Conservation (phyloP, 2,329 filamentous ascomycete species). For the Nectriaceae sp. region DNA sequence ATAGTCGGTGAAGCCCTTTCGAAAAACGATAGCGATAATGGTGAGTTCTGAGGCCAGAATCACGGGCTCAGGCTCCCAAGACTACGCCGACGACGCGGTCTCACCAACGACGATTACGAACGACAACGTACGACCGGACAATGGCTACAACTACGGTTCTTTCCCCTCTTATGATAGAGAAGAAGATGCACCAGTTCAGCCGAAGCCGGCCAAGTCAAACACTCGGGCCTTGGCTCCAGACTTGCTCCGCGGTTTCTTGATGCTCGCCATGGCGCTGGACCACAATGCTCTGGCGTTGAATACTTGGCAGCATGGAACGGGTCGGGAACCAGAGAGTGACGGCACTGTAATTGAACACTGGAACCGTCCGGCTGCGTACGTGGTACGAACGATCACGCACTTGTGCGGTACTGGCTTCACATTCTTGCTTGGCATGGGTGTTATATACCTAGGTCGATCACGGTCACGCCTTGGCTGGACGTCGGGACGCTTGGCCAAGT, state of each 20-base stretch:
- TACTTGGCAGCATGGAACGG: constrained; percentile 44
- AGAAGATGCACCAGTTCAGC: constrained; percentile 5
- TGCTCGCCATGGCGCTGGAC: constrained; percentile 47
- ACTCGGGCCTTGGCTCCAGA: constrained; percentile 44
- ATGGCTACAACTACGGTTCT: constrained; percentile 8
- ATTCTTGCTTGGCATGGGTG: constrained; percentile 47
- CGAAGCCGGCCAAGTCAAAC: constrained; percentile 11
- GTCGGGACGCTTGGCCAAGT: constrained; percentile 33
- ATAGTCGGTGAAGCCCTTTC: no score
- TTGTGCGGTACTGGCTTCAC: constrained; percentile 49
- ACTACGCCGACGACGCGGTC: background rate
- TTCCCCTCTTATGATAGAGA: constrained; percentile 1
- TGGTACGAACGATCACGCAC: constrained; percentile 45
- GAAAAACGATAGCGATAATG: no score
- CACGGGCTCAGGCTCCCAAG: background rate
- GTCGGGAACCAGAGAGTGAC: constrained; percentile 38
- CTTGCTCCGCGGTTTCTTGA: constrained; percentile 46
- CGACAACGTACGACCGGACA: constrained; percentile 8
- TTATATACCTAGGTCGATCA: constrained; percentile 47
- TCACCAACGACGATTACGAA: constrained; percentile 1
- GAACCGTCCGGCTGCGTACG: constrained; percentile 40
- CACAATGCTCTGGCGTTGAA: constrained; percentile 42
- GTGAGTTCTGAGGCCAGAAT: background rate
- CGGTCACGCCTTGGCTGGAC: constrained; percentile 43
- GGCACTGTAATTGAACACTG: constrained; percentile 35